Percentiles rank a stretch among this genome's conserved stretches.
Evolutionary conservation across 345 rosid species (phyloP).

Genomic region (Lepidium africanum): DNA sequence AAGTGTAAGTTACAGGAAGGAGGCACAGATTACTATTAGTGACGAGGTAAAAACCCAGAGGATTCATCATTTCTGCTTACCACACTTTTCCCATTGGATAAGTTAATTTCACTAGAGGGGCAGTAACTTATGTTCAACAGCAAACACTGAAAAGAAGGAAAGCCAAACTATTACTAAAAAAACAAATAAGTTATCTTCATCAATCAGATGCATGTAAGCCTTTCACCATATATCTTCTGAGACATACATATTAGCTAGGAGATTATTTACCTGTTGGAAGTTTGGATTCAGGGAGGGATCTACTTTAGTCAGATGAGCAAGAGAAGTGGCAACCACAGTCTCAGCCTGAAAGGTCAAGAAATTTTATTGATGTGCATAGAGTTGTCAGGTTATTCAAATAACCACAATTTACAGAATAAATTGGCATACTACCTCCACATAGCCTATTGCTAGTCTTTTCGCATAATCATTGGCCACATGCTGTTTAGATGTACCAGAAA

Average conservation of each 20-base stretch:
- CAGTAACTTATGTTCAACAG: constrained; percentile 94
- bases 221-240: neutral
- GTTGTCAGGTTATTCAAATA: neutral
- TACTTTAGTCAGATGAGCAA: constrained; percentile 59
- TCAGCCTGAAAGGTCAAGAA: constrained; percentile 55
- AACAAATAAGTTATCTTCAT: neutral
- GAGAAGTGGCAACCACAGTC: constrained; percentile 68
- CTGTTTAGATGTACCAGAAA: constrained; percentile 84
- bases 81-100: constrained; percentile 59
- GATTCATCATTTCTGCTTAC: constrained; percentile 33
- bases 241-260: neutral
- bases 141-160: constrained; percentile 57
- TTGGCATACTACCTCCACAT: constrained; percentile 49
- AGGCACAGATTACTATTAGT: neutral
- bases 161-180: neutral
- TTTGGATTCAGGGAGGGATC: constrained; percentile 31
- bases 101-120: constrained; percentile 65
- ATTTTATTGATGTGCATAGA: neutral
- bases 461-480: constrained; percentile 96
- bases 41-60: constrained; percentile 4
- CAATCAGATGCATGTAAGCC: neutral
- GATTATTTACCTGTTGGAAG: constrained; percentile 66
- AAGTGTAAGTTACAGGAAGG: constrained; percentile 4
- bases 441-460: constrained; percentile 80
- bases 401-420: neutral